Evolutionary conservation across 768 basidiomycete species (phyloP).

Genomic region (Lactarius sp.): DNA sequence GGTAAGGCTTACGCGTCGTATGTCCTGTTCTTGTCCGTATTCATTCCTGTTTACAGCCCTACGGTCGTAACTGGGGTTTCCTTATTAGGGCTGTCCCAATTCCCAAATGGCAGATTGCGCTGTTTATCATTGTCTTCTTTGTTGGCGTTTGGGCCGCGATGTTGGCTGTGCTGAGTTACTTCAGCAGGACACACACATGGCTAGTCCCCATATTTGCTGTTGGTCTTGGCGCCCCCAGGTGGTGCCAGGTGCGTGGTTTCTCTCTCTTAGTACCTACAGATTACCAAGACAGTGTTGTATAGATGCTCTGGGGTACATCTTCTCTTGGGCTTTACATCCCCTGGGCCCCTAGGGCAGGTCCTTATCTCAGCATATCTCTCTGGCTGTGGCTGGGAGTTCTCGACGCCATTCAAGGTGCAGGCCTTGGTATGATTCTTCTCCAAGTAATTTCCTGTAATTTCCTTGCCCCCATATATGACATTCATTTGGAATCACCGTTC

Average conservation of each 20-base stretch:
- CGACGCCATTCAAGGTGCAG: slow-evolving; percentile 92
- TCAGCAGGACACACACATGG: slow-evolving; percentile 95
- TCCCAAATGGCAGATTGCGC: slow-evolving; percentile 74
- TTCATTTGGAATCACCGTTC: background rate
- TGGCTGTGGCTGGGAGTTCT: slow-evolving; percentile 97
- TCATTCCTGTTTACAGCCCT: slow-evolving; percentile 47
- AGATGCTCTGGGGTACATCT: slow-evolving; percentile 95
- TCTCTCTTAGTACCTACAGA: background rate
- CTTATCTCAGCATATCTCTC: slow-evolving; percentile 82
- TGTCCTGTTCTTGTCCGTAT: background rate
- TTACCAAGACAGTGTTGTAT: slow-evolving; percentile 3
- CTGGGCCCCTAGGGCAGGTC: slow-evolving; percentile 85
- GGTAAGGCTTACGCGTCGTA: slow-evolving; percentile 41
- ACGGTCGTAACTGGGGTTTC: slow-evolving; percentile 94
- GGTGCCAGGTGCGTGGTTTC: slow-evolving; percentile 72
- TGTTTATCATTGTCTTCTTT: slow-evolving; percentile 82
- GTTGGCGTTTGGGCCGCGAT: slow-evolving; percentile 78
- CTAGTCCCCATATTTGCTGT: slow-evolving; percentile 92
- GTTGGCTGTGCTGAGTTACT: slow-evolving; percentile 70
- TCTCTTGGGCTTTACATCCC: slow-evolving; percentile 90
- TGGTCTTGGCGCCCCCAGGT: slow-evolving; percentile 87
- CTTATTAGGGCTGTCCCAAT: slow-evolving; percentile 74
- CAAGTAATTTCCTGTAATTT: slow-evolving; percentile 38
- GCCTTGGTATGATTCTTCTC: slow-evolving; percentile 85
- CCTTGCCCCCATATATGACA: background rate